Percentiles rank a stretch among this genome's conserved stretches.
Conservation (phyloP, 2,329 filamentous ascomycete species). For the Hypoxylon sp. region DNA sequence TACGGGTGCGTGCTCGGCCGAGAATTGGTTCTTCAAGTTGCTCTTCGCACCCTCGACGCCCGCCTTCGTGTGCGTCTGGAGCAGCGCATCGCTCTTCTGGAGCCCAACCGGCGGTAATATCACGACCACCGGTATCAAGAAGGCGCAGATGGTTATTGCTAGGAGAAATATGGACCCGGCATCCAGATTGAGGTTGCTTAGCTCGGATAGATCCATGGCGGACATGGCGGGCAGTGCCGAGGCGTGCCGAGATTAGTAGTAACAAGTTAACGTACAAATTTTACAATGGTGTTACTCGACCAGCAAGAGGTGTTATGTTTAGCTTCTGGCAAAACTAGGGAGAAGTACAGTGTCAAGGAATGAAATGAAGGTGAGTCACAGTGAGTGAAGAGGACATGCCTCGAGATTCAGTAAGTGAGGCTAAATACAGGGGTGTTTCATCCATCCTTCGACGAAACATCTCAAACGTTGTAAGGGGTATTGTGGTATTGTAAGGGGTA, state of each 20-base stretch:
- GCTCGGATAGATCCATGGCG: conserved; percentile 34
- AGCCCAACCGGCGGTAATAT: conserved; percentile 67
- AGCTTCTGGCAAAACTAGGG: conserved; percentile 1
- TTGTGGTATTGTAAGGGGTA: conserved; percentile 17
- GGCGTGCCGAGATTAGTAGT: conserved; percentile 23
- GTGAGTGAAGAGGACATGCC: background rate
- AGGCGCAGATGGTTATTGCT: conserved; percentile 54
- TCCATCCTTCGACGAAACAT: conserved; percentile 31
- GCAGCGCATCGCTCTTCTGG: conserved; percentile 64
- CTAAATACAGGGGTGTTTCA: conserved; percentile 22
- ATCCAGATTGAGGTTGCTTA: conserved; percentile 44
- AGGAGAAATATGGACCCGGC: conserved; percentile 44
- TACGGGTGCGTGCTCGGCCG: conserved; percentile 38
- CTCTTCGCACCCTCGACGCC: conserved; percentile 56
- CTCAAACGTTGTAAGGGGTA: conserved; percentile 28
- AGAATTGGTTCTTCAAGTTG: conserved; percentile 51
- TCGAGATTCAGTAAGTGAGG: background rate
- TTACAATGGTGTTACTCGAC: conserved; percentile 31
- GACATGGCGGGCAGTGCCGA: background rate
- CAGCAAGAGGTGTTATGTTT: conserved; percentile 34
- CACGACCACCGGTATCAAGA: conserved; percentile 65
- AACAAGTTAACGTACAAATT: conserved; percentile 12
- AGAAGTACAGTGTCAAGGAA: conserved; percentile 3
- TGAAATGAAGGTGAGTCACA: conserved; percentile 8
- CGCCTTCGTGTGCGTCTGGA: conserved; percentile 65